phyloP scores from a whole-genome alignment of 2,329 filamentous ascomycete genomes.

The Neofusicoccum sp. region DNA sequence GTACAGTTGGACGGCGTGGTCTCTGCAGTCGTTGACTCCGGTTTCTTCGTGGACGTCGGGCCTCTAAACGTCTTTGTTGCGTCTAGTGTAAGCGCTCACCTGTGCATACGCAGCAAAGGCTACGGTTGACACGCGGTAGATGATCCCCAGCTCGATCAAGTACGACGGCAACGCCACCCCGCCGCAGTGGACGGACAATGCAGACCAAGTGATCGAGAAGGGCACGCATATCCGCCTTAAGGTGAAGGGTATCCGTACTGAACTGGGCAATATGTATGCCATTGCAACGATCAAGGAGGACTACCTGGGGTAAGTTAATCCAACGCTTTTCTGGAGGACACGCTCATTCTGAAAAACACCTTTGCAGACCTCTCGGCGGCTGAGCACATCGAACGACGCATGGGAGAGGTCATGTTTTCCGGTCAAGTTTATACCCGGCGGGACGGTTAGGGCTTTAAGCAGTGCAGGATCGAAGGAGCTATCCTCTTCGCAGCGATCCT shows the following conservation, averaged over 20 bases:
- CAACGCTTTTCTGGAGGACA: background rate
- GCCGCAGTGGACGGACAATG: conserved; percentile 94
- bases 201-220: conserved; percentile 89
- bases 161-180: conserved; percentile 95
- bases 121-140: conserved; percentile 48
- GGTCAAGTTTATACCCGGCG: conserved; percentile 4
- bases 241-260: conserved; percentile 88
- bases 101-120: background rate
- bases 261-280: conserved; percentile 92
- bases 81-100: conserved; percentile 64
- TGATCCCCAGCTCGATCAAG: conserved; percentile 88
- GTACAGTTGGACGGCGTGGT: conserved; percentile 88
- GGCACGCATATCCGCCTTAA: conserved; percentile 92
- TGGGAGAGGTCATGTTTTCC: background rate
- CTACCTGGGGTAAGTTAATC: conserved; percentile 14
- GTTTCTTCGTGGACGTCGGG: conserved; percentile 84
- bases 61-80: conserved; percentile 78
- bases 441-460: background rate
- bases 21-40: conserved; percentile 84
- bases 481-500: background rate
- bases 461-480: background rate
- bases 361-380: conserved; percentile 4
- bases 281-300: conserved; percentile 93
- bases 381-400: background rate
- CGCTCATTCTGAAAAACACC: background rate